phyloP scores from a whole-genome alignment of 1,139 yeast species.

The Candida gigantensis region DNA sequence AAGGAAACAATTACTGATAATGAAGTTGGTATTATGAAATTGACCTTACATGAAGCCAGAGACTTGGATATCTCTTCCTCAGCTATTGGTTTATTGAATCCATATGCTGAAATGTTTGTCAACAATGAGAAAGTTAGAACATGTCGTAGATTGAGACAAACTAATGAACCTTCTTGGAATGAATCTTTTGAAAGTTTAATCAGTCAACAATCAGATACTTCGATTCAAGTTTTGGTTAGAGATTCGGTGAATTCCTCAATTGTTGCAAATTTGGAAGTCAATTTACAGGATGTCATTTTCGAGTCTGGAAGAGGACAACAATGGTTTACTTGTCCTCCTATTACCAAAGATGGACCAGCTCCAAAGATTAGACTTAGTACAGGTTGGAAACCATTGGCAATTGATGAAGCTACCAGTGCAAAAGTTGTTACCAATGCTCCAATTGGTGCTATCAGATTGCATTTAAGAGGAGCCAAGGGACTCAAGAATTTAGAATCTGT shows the following conservation, averaged over 20 bases:
- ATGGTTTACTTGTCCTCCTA: conserved; percentile 48
- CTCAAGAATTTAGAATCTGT: conserved; percentile 62
- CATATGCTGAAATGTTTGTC: conserved; percentile 66
- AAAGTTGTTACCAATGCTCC: conserved; percentile 53
- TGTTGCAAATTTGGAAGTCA: conserved; percentile 56
- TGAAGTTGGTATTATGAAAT: conserved; percentile 70
- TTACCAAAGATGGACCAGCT: conserved; percentile 30
- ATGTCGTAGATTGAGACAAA: conserved; percentile 62
- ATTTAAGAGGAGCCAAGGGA: conserved; percentile 54
- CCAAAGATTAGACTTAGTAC: conserved; percentile 58
- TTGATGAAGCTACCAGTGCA: conserved; percentile 49
- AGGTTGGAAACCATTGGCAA: conserved; percentile 70
- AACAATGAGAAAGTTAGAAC: conserved; percentile 54
- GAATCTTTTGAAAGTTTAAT: conserved; percentile 61
- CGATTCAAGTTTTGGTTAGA: conserved; percentile 54
- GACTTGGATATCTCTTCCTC: conserved; percentile 66
- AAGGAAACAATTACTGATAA: conserved; percentile 52
- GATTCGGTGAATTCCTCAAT: conserved; percentile 53
- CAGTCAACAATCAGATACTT: conserved; percentile 58
- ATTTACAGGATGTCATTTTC: conserved; percentile 55
- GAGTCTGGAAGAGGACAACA: conserved; percentile 55
- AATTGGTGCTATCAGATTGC: conserved; percentile 65
- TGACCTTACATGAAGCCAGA: conserved; percentile 71
- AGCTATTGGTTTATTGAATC: conserved; percentile 68
- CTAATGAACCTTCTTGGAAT: conserved; percentile 74